Percentiles rank a stretch among this genome's conserved stretches.
These are phyloP conservation scores for Anisodus tanguticus DNA, from an alignment of 257 asterid species.

Conservation along the genomic window DNA sequence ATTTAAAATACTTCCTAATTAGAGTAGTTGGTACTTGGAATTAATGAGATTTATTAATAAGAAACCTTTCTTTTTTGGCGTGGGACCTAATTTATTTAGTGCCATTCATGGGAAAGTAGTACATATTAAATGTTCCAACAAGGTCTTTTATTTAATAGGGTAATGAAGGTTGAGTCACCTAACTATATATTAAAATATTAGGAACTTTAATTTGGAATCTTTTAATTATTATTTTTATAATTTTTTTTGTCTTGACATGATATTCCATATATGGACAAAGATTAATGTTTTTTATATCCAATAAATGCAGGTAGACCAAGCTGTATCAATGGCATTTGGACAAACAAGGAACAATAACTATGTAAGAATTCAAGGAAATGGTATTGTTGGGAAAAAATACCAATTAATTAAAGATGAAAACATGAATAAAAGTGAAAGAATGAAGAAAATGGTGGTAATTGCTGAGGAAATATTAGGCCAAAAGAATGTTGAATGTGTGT, in stretches of 20 bases:
- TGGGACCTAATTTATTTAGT: conserved; percentile 17
- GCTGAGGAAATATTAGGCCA: conserved; percentile 63
- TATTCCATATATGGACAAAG: neutral
- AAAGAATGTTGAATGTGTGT: conserved; percentile 67
- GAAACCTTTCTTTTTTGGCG: neutral
- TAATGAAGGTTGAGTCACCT: conserved; percentile 13
- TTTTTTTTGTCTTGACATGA: conserved; percentile 11
- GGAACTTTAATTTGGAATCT: neutral
- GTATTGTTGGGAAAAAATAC: conserved; percentile 33
- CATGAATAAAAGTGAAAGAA: neutral
- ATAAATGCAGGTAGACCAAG: conserved; percentile 73
- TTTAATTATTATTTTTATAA: neutral
- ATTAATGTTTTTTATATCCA: neutral
- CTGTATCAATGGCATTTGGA: conserved; percentile 89
- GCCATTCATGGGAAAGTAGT: neutral
- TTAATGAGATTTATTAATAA: neutral
- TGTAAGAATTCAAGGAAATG: conserved; percentile 73
- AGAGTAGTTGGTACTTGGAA: neutral
- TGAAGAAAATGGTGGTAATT: conserved; percentile 12
- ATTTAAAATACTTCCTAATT: neutral
- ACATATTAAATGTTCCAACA: conserved; percentile 10
- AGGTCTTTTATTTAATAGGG: neutral
- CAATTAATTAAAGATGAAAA: neutral
- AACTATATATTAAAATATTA: neutral
- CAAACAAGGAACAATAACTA: conserved; percentile 54